phyloP scores from a whole-genome alignment of 495 filamentous ascomycete species.

The Talaromyces borbonicus region DNA sequence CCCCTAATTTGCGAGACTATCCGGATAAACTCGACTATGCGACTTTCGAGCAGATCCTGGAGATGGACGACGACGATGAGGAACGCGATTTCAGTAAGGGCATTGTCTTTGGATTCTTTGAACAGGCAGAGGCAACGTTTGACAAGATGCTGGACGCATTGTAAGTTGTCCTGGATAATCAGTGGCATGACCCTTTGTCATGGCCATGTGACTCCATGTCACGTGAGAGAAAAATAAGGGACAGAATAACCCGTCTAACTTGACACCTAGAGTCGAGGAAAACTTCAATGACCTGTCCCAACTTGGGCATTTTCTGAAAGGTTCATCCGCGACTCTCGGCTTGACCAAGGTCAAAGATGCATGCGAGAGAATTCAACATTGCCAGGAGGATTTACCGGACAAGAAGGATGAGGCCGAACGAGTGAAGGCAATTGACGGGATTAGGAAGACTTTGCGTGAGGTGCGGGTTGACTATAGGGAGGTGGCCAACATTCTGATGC shows the following conservation, averaged over 20 bases:
- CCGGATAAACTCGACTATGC: conserved; percentile 64
- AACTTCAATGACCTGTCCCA: conserved; percentile 65
- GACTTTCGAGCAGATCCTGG: conserved; percentile 90
- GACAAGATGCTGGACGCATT: conserved; percentile 69
- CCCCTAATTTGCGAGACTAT: conserved; percentile 39
- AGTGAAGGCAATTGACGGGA: conserved; percentile 52
- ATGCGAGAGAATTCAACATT: conserved; percentile 95
- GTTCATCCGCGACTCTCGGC: conserved; percentile 93
- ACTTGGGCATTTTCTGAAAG: conserved; percentile 93
- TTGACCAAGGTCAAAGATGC: conserved; percentile 84
- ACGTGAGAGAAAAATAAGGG: conserved; percentile 4
- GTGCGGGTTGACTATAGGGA: conserved; percentile 72
- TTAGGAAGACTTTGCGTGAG: conserved; percentile 55
- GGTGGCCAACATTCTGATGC: conserved; percentile 58
- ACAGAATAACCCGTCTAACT: conserved; percentile 6
- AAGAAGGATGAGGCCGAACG: conserved; percentile 64
- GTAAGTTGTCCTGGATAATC: conserved; percentile 61
- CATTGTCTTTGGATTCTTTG: conserved; percentile 88
- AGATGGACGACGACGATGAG: conserved; percentile 86
- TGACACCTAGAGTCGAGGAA: conserved; percentile 41
- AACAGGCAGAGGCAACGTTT: conserved; percentile 82
- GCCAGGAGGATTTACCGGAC: conserved; percentile 45
- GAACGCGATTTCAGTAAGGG: conserved; percentile 69
- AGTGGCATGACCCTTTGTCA: too few species aligned
- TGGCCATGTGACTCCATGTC: too few species aligned